Percentiles rank a stretch among this genome's conserved stretches.
Evolutionary conservation across 2,329 filamentous ascomycete species (phyloP).

Genomic region (Xylaria sp.): DNA sequence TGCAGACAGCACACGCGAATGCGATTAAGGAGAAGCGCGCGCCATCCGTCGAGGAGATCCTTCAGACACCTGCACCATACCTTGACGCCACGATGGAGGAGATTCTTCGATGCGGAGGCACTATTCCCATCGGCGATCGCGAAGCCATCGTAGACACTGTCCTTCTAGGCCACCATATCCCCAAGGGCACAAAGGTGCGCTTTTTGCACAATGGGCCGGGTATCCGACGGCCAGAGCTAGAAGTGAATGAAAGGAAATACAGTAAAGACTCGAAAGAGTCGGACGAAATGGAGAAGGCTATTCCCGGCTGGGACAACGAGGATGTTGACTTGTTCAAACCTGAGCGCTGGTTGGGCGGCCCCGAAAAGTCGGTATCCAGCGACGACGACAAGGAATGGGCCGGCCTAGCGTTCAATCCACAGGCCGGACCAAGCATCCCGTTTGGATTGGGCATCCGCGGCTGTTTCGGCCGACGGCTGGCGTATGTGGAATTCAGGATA

Average conservation of each 20-base stretch:
- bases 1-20: neutral
- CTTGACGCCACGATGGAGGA: slow-evolving; percentile 40
- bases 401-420: slow-evolving; percentile 26
- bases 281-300: neutral
- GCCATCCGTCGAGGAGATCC: slow-evolving; percentile 20
- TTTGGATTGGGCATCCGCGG: slow-evolving; percentile 32
- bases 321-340: slow-evolving; percentile 38
- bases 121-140: slow-evolving; percentile 20
- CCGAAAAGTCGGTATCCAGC: neutral
- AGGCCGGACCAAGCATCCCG: slow-evolving; percentile 29
- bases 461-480: slow-evolving; percentile 31
- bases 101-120: slow-evolving; percentile 10
- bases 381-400: slow-evolving; percentile 10
- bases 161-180: slow-evolving; percentile 38
- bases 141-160: slow-evolving; percentile 25
- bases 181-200: slow-evolving; percentile 39
- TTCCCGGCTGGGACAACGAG: slow-evolving; percentile 22
- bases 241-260: slow-evolving; percentile 27
- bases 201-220: slow-evolving; percentile 34
- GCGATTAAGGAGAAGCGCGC: slow-evolving; percentile 7
- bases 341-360: slow-evolving; percentile 38
- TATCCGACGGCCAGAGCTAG: slow-evolving; percentile 30
- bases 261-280: neutral
- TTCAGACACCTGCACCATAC: slow-evolving; percentile 17
- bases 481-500: slow-evolving; percentile 18